Conservation (phyloP, 495 filamentous ascomycete species). For the Penicillium goetzii region DNA sequence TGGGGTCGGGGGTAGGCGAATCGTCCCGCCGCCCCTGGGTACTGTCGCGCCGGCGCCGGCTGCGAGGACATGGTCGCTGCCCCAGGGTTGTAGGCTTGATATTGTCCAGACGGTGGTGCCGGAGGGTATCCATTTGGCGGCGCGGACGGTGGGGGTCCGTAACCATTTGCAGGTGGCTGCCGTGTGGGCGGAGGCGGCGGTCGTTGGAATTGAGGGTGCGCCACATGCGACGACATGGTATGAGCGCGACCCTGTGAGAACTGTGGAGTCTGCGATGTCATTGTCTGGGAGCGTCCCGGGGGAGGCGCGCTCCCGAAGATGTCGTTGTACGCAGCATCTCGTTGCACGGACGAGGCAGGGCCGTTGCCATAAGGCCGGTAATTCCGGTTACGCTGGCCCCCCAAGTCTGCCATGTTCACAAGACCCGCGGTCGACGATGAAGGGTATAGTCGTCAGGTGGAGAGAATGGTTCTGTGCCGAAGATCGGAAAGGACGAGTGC, state of each 20-base stretch:
- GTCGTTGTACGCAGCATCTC: constrained; percentile 93
- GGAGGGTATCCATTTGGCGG: constrained; percentile 45
- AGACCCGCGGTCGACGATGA: constrained; percentile 11
- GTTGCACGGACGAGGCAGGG: constrained; percentile 69
- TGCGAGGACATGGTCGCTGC: constrained; percentile 64
- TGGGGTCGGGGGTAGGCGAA: constrained; percentile 70
- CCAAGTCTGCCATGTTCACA: constrained; percentile 79
- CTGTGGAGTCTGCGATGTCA: constrained; percentile 70
- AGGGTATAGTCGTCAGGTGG: constrained; percentile 7
- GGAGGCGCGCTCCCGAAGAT: constrained; percentile 92
- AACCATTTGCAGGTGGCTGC: constrained; percentile 55
- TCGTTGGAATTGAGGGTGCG: constrained; percentile 52
- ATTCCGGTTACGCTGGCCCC: constrained; percentile 71
- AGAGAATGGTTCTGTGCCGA: constrained; percentile 7
- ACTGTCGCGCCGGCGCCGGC: constrained; percentile 61
- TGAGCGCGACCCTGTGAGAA: constrained; percentile 71
- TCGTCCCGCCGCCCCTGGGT: constrained; percentile 44
- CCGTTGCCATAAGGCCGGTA: constrained; percentile 65
- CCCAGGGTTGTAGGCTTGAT: constrained; percentile 49
- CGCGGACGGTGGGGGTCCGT: constrained; percentile 44
- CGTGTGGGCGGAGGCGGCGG: constrained; percentile 62
- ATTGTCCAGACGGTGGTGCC: constrained; percentile 43
- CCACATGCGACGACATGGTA: constrained; percentile 76
- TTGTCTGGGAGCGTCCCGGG: constrained; percentile 84
- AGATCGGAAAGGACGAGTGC: constrained; percentile 15